phyloP scores from a whole-genome alignment of 2,329 filamentous ascomycete genomes.

The Pseudogymnoascus sp. region DNA sequence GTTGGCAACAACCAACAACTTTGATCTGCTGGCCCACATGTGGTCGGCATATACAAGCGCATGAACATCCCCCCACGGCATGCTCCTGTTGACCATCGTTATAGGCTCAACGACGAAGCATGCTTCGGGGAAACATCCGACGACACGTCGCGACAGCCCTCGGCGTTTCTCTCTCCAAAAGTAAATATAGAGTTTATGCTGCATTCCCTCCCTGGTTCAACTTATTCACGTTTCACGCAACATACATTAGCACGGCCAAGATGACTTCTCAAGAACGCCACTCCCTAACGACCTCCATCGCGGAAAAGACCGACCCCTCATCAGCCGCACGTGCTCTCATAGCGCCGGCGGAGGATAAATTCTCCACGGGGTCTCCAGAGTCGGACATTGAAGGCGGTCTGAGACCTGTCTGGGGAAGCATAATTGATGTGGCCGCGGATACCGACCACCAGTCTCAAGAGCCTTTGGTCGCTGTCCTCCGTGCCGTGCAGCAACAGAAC shows the following conservation, averaged over 20 bases:
- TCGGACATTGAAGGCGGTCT: conserved; percentile 56
- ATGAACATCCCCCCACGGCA: not conserved
- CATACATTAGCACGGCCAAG: not conserved
- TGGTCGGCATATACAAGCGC: not conserved
- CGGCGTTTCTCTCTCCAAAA: not conserved
- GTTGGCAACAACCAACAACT: conserved; percentile 2
- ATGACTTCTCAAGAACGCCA: conserved; percentile 2
- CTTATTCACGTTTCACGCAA: not conserved
- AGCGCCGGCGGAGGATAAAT: not conserved
- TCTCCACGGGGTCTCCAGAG: conserved; percentile 44
- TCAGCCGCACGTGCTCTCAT: not conserved
- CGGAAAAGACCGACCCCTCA: not conserved
- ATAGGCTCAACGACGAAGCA: not conserved
- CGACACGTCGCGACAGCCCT: not conserved
- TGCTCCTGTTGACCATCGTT: not conserved
- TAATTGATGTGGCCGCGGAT: conserved; percentile 24
- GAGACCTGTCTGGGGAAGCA: conserved; percentile 51
- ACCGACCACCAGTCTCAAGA: conserved; percentile 23
- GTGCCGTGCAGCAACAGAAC: conserved; percentile 19
- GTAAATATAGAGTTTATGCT: conserved; percentile 6
- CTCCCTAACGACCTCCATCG: not conserved
- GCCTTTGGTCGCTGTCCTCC: conserved; percentile 23
- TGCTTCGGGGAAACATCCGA: not conserved
- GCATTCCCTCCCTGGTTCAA: conserved; percentile 1
- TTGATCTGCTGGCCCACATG: conserved; percentile 1